Percentiles rank a stretch among this genome's conserved stretches.
Conservation (phyloP, 108 stramenopile genomes). For the Seminavis robusta region DNA sequence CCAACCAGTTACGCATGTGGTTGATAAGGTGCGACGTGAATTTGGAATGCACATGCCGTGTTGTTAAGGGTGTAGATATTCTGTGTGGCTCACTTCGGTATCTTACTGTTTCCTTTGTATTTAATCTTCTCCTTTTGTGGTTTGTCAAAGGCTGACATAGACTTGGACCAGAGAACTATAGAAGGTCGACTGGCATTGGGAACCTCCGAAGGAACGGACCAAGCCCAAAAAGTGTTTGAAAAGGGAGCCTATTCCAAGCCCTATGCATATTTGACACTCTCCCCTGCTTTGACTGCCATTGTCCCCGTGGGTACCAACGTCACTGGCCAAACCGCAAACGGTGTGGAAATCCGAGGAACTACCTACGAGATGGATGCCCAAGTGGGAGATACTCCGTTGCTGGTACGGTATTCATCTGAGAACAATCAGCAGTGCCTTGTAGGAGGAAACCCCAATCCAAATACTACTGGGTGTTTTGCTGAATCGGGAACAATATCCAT, state of each 20-base stretch:
- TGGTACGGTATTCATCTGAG: constrained; percentile 33
- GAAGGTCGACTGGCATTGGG: no score
- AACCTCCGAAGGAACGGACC: constrained; percentile 1
- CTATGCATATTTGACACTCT: constrained; percentile 4
- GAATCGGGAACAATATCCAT: no score
- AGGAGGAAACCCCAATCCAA: constrained; percentile 19
- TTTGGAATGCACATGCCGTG: no score
- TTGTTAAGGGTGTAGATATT: no score
- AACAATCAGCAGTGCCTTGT: constrained; percentile 48
- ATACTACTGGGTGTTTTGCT: constrained; percentile 14
- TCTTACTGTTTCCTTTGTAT: no score
- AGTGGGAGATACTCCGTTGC: constrained; percentile 48
- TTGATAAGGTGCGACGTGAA: no score
- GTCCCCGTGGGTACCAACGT: constrained; percentile 27
- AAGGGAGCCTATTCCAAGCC: constrained; percentile 1
- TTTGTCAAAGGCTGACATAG: no score
- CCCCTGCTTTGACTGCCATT: constrained; percentile 4
- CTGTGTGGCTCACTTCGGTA: no score
- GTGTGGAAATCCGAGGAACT: constrained; percentile 36
- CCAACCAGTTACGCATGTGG: no score
- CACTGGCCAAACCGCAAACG: constrained; percentile 19
- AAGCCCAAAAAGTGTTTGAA: constrained; percentile 9
- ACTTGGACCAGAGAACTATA: no score
- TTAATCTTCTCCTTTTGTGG: no score
- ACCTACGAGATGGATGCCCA: constrained; percentile 30